Evolutionary conservation across 2,329 filamentous ascomycete genomes (phyloP).

Genomic region (Alternaria sp.): DNA sequence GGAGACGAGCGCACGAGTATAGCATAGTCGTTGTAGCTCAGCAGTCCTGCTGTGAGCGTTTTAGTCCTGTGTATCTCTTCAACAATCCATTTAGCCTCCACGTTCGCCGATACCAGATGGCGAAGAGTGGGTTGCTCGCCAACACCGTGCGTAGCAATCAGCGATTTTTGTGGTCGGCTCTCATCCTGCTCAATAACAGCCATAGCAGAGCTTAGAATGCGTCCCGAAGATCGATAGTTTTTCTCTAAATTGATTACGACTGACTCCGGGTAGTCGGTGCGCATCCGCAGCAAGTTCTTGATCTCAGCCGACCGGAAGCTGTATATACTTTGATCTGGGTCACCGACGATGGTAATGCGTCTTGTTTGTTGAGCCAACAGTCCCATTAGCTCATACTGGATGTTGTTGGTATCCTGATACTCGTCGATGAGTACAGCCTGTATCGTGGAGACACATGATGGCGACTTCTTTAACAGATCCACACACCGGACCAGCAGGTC

Average conservation of each 20-base stretch:
- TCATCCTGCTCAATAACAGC: constrained; percentile 91
- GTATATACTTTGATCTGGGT: constrained; percentile 98
- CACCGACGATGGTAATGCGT: constrained; percentile 92
- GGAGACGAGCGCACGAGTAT: constrained; percentile 86
- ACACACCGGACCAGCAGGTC: constrained; percentile 86
- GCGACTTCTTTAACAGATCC: constrained; percentile 75
- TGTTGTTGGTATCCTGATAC: constrained; percentile 95
- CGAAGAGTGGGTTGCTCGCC: constrained; percentile 84
- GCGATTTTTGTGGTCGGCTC: constrained; percentile 77
- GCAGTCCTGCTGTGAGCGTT: constrained; percentile 74
- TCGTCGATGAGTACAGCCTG: constrained; percentile 94
- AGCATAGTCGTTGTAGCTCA: constrained; percentile 80
- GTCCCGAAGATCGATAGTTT: constrained; percentile 91
- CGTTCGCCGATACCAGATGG: constrained; percentile 71
- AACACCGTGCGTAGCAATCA: constrained; percentile 80
- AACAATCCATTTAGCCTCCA: constrained; percentile 89
- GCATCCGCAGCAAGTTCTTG: constrained; percentile 82
- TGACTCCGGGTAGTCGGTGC: constrained; percentile 77
- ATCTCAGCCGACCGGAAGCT: constrained; percentile 94
- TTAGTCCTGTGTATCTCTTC: constrained; percentile 77
- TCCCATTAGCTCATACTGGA: constrained; percentile 94
- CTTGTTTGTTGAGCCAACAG: constrained; percentile 76
- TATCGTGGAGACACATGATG: constrained; percentile 85
- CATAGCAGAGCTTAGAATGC: constrained; percentile 80
- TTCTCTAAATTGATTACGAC: constrained; percentile 87